Evolutionary conservation across 352 stramenopile species (phyloP).

Genomic region (Globisporangium nodosum): DNA sequence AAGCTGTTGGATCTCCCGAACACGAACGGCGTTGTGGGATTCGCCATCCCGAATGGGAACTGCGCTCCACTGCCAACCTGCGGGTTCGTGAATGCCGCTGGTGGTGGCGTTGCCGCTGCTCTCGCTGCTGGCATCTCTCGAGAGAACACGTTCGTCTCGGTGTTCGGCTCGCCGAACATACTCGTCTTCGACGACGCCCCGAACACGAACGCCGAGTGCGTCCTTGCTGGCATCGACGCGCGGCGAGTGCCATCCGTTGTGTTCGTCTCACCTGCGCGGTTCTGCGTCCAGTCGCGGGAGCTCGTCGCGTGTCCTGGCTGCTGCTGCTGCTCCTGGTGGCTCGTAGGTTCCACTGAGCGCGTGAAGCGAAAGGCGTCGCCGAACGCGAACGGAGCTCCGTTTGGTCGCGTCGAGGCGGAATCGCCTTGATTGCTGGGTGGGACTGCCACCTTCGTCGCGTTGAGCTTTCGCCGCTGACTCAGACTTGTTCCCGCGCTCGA

Average conservation of each 20-base stretch:
- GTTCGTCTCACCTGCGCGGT: no score
- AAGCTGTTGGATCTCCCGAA: conserved; percentile 12
- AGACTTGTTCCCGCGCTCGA: background rate
- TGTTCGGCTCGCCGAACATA: no score
- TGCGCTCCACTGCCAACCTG: conserved; percentile 10
- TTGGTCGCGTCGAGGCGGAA: no score
- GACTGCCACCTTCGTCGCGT: no score
- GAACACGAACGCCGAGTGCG: conserved; percentile 8
- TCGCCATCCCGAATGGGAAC: conserved; percentile 20
- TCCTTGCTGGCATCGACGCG: background rate
- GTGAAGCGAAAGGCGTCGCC: background rate
- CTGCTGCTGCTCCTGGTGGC: background rate
- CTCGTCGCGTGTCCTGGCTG: background rate
- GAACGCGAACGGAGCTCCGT: background rate
- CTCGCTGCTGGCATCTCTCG: background rate
- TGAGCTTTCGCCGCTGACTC: no score
- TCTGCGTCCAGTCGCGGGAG: background rate
- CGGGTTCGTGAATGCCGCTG: conserved; percentile 6
- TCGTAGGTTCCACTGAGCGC: background rate
- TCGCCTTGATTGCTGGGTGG: no score
- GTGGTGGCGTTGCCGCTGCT: background rate
- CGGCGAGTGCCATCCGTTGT: background rate
- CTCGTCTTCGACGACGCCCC: background rate
- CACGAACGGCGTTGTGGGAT: conserved; percentile 13
- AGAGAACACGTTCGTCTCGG: background rate